Conservation (phyloP, 768 basidiomycete species). For the Tulasnella sp. region DNA sequence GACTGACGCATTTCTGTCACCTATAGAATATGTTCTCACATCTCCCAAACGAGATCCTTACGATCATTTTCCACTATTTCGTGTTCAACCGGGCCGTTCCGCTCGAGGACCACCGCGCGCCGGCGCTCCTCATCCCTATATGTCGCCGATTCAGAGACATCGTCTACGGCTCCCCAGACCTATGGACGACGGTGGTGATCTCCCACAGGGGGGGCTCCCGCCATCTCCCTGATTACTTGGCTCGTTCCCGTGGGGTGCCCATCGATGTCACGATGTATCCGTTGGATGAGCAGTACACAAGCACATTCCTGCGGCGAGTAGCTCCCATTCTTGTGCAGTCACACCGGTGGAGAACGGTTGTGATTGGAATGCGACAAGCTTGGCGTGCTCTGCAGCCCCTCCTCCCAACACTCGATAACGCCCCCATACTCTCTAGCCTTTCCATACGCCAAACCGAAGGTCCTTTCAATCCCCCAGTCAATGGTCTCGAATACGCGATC, state of each 20-base stretch:
- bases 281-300: neutral
- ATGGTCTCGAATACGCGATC: neutral
- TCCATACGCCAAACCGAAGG: neutral
- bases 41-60: no score
- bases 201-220: neutral
- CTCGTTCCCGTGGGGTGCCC: neutral
- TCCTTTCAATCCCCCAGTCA: neutral
- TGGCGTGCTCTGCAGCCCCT: neutral
- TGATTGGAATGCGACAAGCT: no score
- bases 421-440: neutral
- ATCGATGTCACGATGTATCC: neutral
- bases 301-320: neutral
- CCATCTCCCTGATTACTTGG: neutral
- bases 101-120: neutral
- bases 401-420: neutral
- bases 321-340: neutral
- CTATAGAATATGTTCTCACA: no score
- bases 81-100: neutral
- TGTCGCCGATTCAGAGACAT: neutral
- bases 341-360: neutral
- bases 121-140: neutral
- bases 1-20: no score
- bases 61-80: no score
- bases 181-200: neutral
- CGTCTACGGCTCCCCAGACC: neutral